Evolutionary conservation across 225 moss, liverwort and hornwort species (phyloP).

Genomic region (Pseudoscleropodium purum): DNA sequence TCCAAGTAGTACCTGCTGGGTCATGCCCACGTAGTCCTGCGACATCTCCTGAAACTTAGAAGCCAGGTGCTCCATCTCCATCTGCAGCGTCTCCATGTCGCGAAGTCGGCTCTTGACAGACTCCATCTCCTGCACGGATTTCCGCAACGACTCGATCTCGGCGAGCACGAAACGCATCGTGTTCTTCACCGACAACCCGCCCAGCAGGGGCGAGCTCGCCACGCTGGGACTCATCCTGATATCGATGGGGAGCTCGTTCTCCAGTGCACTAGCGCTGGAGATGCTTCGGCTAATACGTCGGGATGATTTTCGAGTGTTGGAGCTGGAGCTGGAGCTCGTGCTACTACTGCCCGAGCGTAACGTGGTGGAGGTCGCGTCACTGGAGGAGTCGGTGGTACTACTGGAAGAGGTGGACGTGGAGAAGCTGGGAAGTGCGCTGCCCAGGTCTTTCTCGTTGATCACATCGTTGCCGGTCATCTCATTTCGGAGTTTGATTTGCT

Average conservation of each 20-base stretch:
- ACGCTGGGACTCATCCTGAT: slow-evolving; percentile 4
- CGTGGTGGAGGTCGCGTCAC: not conserved
- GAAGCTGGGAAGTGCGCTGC: slow-evolving; percentile 10
- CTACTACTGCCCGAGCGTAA: slow-evolving; percentile 17
- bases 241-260: not conserved
- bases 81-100: slow-evolving; percentile 10
- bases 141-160: slow-evolving; percentile 29
- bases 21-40: slow-evolving; percentile 37
- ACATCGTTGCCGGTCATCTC: slow-evolving; percentile 30
- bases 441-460: slow-evolving; percentile 29
- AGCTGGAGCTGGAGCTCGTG: not conserved
- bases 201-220: slow-evolving; percentile 33
- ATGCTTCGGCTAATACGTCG: not conserved
- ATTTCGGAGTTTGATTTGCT: slow-evolving; percentile 44
- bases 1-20: slow-evolving; percentile 18
- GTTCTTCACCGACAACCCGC: slow-evolving; percentile 38
- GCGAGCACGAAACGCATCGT: slow-evolving; percentile 26
- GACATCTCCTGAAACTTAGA: slow-evolving; percentile 26
- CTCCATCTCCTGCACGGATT: slow-evolving; percentile 27
- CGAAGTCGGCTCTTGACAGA: slow-evolving; percentile 16
- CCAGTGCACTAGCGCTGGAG: slow-evolving; percentile 13
- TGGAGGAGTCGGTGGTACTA: slow-evolving; percentile 16
- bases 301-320: not conserved
- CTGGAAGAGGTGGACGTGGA: slow-evolving; percentile 25
- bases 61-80: slow-evolving; percentile 16